Conservation (phyloP, 2,329 filamentous ascomycete species). For the Penicillium concentricum region DNA sequence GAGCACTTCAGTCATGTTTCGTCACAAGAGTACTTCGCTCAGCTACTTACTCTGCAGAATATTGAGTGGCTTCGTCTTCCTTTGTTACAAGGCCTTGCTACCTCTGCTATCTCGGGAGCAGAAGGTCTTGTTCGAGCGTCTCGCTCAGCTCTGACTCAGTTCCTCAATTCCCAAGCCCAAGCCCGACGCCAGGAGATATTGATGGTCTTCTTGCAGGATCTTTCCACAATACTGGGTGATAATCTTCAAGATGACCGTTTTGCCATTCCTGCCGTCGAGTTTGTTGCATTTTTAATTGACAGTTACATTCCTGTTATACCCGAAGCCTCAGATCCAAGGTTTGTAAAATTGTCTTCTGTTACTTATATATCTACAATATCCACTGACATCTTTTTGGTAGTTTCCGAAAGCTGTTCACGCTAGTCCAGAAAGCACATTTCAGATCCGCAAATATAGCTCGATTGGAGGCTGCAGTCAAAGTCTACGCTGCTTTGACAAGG, state of each 20-base stretch:
- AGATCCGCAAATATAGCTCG: conserved; percentile 81
- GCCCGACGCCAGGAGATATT: conserved; percentile 40
- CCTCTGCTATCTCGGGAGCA: conserved; percentile 45
- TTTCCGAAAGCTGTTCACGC: conserved; percentile 63
- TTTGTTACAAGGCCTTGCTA: conserved; percentile 45
- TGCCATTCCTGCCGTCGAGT: conserved; percentile 72
- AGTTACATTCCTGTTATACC: conserved; percentile 43
- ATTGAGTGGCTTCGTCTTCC: conserved; percentile 39
- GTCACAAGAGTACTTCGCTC: conserved; percentile 43
- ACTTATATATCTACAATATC: not conserved
- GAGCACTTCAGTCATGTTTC: conserved; percentile 48
- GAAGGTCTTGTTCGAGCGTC: conserved; percentile 46
- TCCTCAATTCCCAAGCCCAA: conserved; percentile 26
- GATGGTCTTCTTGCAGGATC: conserved; percentile 49
- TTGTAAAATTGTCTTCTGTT: conserved; percentile 7
- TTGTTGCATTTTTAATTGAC: conserved; percentile 75
- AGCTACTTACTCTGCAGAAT: conserved; percentile 39
- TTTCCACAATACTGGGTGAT: conserved; percentile 55
- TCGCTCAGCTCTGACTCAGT: conserved; percentile 42
- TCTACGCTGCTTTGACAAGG: conserved; percentile 71
- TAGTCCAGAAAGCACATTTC: conserved; percentile 75
- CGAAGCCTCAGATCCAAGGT: conserved; percentile 47
- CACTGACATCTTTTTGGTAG: conserved; percentile 35
- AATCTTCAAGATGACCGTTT: conserved; percentile 65
- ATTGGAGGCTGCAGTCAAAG: conserved; percentile 73